Percentiles rank a stretch among this genome's conserved stretches.
These are phyloP conservation scores for Scheffersomyces stambukii DNA, from an alignment of 1,139 yeast species.

Conservation along the genomic window DNA sequence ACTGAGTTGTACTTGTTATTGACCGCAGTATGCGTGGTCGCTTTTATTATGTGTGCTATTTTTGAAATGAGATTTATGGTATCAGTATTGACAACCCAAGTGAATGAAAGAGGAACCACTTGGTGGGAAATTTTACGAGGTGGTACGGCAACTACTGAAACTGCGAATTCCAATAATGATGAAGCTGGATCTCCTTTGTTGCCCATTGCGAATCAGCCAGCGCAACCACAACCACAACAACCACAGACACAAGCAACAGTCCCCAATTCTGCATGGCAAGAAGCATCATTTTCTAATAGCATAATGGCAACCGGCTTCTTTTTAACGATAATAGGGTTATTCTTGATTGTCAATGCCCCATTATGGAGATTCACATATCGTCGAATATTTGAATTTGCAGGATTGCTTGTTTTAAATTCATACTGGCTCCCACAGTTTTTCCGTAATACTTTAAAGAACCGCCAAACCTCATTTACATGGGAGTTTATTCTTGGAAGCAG, in stretches of 20 bases:
- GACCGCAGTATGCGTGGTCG: constrained; percentile 65
- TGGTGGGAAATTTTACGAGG: constrained; percentile 65
- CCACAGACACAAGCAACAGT: constrained; percentile 7
- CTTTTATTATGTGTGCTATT: constrained; percentile 66
- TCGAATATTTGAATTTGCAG: constrained; percentile 51
- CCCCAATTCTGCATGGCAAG: constrained; percentile 31
- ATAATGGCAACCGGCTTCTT: constrained; percentile 63
- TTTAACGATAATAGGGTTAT: constrained; percentile 52
- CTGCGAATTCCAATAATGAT: constrained; percentile 2
- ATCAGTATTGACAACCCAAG: constrained; percentile 65
- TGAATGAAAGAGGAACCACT: constrained; percentile 64
- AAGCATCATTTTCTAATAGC: constrained; percentile 54
- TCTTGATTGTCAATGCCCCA: constrained; percentile 53
- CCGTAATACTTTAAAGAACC: constrained; percentile 70
- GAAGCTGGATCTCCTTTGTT: constrained; percentile 7
- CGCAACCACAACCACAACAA: constrained; percentile 14
- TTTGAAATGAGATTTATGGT: constrained; percentile 68
- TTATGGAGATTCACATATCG: constrained; percentile 64
- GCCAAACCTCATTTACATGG: constrained; percentile 65
- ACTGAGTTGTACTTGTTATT: constrained; percentile 61
- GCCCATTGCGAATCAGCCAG: constrained; percentile 10
- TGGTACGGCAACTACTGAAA: constrained; percentile 12
- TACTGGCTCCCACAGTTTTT: constrained; percentile 91
- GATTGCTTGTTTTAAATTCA: constrained; percentile 55
- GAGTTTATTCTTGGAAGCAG: constrained; percentile 68